A percentile compares a stretch with the other conserved stretches of the same genome.
These are phyloP conservation scores for Aphanomyces stellatus DNA, from an alignment of 352 stramenopile species.

Conservation along the genomic window DNA sequence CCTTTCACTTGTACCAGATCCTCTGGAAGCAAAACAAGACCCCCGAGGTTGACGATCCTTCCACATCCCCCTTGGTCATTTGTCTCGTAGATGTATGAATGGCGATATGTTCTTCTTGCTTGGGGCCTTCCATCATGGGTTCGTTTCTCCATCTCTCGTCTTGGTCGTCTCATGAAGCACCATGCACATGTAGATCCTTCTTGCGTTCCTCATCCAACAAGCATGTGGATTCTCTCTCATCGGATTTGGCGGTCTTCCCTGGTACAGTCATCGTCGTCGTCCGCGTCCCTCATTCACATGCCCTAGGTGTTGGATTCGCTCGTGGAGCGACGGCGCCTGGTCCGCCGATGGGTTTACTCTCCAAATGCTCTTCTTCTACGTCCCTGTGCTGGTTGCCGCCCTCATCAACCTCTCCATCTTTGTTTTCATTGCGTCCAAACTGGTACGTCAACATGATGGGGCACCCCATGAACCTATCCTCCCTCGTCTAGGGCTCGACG, in stretches of 20 bases:
- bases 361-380: slow-evolving; percentile 58
- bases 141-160: neutral
- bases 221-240: slow-evolving; percentile 39
- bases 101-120: slow-evolving; percentile 52
- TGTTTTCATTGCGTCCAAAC: slow-evolving; percentile 43
- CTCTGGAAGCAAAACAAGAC: slow-evolving; percentile 37
- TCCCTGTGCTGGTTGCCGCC: slow-evolving; percentile 36
- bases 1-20: slow-evolving; percentile 67
- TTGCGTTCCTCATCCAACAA: slow-evolving; percentile 39
- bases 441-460: slow-evolving; percentile 26
- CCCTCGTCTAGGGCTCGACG: neutral
- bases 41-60: slow-evolving; percentile 23
- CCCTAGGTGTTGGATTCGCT: slow-evolving; percentile 52
- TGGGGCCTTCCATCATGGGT: slow-evolving; percentile 52
- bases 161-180: too few relatives aligned
- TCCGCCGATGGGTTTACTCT: slow-evolving; percentile 35
- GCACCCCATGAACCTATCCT: neutral
- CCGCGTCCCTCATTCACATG: too few relatives aligned
- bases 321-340: slow-evolving; percentile 55
- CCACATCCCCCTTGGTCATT: neutral
- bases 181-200: slow-evolving; percentile 37
- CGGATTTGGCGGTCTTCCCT: slow-evolving; percentile 51
- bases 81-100: slow-evolving; percentile 42
- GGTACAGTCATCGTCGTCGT: slow-evolving; percentile 19
- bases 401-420: slow-evolving; percentile 57